Evolutionary conservation across 2,329 filamentous ascomycete genomes (phyloP), one percentile per base, ranked within the genome.

Genomic region (Capronia americana): DNA sequence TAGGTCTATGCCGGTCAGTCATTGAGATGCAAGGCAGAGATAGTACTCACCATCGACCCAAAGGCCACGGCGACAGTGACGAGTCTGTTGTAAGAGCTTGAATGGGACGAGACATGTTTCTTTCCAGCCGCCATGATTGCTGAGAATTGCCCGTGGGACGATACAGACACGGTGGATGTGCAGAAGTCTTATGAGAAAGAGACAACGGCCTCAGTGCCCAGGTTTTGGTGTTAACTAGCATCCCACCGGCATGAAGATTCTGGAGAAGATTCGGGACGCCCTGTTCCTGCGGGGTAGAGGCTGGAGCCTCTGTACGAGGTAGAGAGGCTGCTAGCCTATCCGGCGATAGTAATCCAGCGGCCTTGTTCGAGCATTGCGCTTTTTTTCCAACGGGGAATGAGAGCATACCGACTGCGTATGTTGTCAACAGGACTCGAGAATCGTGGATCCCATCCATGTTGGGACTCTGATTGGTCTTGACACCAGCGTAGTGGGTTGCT

Each of bases 21-120:
- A 6, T n/a, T 14, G 44, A 17, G 28, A 38, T 28, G 14, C 23
- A 34, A 24, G 28, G 11, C 30, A 61, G 24, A 14, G 14, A 24
- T 1, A 17, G n/a, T 23, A 70, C 77, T 70, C 55, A 79, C 78
- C 74, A 80, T 70, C 10, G 77, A 79, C 20, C 78, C 77, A 63
- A 80, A 74, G 14, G 78, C 77, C 46, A 78, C 78, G 46, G 78
- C 78, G 38, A 78, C 67, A 3, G 75, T 76, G n/a, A 80, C 77
- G 65, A 79, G 74, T 68, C 75, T 72, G 58, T 78, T 79, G 65
- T 79, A 79, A 56, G 65, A 66, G 69, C 76, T 79, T 57, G 77
- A 78, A 64, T 76, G 80, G 63, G 75, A 57, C 46, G 62, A 60
- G 20, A 32, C 26, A 17, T 55, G 50, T 28, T 28, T 57, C 38